Conservation (phyloP, 805 yeast genomes). For the Hanseniaspora nectarophila region DNA sequence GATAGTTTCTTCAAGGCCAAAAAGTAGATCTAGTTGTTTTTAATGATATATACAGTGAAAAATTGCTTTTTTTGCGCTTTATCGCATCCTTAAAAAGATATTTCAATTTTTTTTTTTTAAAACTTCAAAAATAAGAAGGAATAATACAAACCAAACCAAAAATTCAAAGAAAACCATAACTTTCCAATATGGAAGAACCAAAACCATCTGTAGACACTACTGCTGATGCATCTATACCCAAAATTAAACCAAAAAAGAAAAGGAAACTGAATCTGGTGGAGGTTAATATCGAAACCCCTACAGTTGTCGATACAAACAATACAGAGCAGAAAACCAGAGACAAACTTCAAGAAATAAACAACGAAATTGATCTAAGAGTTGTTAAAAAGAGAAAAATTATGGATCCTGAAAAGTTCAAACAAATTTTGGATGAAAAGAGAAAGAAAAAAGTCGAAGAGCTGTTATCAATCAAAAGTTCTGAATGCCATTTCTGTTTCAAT, state of each 20-base stretch:
- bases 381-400: neutral
- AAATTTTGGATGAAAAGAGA: conserved; percentile 6
- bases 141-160: neutral
- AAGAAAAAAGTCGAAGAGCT: conserved; percentile 23
- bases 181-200: neutral
- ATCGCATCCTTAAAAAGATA: neutral
- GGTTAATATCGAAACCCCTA: conserved; percentile 5
- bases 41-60: too few species aligned
- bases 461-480: conserved; percentile 41
- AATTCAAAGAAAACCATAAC: neutral
- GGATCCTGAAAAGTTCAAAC: neutral
- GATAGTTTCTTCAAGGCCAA: conserved; percentile 9
- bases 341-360: conserved; percentile 15
- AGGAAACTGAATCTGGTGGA: conserved; percentile 10
- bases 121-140: neutral
- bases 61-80: neutral
- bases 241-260: conserved; percentile 1
- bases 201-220: neutral
- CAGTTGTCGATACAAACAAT: conserved; percentile 6
- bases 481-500: conserved; percentile 74
- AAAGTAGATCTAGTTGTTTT: neutral
- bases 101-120: neutral
- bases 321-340: neutral
- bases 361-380: conserved; percentile 4
- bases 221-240: neutral